A percentile compares a stretch with the other conserved stretches of the same genome.
Conservation (phyloP, 2,329 filamentous ascomycete species). For the Rhinocladiella similis region DNA sequence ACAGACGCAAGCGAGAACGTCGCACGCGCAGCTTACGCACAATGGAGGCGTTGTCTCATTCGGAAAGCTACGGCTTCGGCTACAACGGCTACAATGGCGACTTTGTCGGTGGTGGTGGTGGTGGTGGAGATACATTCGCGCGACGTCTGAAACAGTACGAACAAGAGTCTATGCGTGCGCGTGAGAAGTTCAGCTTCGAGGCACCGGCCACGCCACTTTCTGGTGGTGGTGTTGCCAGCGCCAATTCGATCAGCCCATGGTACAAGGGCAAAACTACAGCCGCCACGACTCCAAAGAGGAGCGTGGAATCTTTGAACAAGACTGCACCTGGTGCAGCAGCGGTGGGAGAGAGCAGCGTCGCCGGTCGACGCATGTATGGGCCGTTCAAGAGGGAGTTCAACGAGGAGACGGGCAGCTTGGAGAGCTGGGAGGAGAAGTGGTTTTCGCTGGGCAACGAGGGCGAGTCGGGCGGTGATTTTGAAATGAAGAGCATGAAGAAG, state of each 20-base stretch:
- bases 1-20: slow-evolving; percentile 10
- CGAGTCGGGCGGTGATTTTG: neutral
- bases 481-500: neutral
- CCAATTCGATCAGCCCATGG: slow-evolving; percentile 3
- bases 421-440: slow-evolving; percentile 24
- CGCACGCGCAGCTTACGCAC: slow-evolving; percentile 1
- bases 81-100: too few relatives aligned
- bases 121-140: slow-evolving; percentile 4
- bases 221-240: neutral
- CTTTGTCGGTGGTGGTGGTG: neutral
- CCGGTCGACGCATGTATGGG: slow-evolving; percentile 7
- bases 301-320: too few relatives aligned
- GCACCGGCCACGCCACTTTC: neutral
- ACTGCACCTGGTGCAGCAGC: too few relatives aligned
- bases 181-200: slow-evolving; percentile 16
- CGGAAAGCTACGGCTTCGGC: neutral
- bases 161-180: slow-evolving; percentile 10
- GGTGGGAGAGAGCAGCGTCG: neutral
- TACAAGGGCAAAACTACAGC: neutral
- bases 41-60: slow-evolving; percentile 5
- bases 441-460: slow-evolving; percentile 20
- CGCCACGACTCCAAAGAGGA: neutral
- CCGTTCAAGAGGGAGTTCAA: slow-evolving; percentile 5
- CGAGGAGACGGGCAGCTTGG: slow-evolving; percentile 16
- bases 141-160: slow-evolving; percentile 17